Percentiles rank a stretch among this genome's conserved stretches.
Evolutionary conservation across 192 early-diverging fungal genomes (phyloP).

Genomic region (Umbelopsis ramanniana): DNA sequence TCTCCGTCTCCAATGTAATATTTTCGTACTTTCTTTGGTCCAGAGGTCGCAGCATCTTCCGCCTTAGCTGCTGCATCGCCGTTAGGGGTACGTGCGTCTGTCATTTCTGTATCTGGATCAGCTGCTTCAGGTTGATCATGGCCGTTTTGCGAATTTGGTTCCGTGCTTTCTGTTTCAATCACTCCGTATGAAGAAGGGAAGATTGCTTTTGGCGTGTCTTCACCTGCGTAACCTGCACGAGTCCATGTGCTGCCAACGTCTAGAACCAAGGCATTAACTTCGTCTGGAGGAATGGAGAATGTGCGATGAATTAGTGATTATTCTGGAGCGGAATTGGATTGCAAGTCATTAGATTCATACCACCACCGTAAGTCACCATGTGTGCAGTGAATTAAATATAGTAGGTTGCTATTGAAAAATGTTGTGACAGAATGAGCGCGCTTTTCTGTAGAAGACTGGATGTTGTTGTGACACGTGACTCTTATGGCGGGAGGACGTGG

Average conservation of each 20-base stretch:
- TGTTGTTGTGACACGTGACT: constrained; percentile 15
- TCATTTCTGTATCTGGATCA: constrained; percentile 33
- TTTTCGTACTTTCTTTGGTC: constrained; percentile 40
- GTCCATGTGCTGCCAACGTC: constrained; percentile 89
- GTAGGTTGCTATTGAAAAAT: background rate
- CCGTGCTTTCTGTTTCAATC: constrained; percentile 38
- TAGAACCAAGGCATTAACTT: constrained; percentile 92
- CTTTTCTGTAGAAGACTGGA: background rate
- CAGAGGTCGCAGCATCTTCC: constrained; percentile 6
- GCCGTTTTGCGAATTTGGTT: background rate
- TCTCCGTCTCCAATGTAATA: constrained; percentile 77
- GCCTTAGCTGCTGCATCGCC: constrained; percentile 47
- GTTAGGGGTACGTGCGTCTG: constrained; percentile 40
- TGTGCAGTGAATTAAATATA: background rate
- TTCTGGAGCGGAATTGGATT: background rate
- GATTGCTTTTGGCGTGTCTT: constrained; percentile 89
- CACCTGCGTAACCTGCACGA: constrained; percentile 96
- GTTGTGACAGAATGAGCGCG: constrained; percentile 4
- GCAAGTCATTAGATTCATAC: constrained; percentile 16
- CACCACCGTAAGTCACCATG: constrained; percentile 49
- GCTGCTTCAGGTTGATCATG: constrained; percentile 14
- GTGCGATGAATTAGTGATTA: background rate
- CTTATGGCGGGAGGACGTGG: background rate
- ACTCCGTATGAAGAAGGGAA: constrained; percentile 84
- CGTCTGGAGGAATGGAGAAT: constrained; percentile 60